Conservation (phyloP, 768 basidiomycete species). For the Sarcodon aspratus region DNA sequence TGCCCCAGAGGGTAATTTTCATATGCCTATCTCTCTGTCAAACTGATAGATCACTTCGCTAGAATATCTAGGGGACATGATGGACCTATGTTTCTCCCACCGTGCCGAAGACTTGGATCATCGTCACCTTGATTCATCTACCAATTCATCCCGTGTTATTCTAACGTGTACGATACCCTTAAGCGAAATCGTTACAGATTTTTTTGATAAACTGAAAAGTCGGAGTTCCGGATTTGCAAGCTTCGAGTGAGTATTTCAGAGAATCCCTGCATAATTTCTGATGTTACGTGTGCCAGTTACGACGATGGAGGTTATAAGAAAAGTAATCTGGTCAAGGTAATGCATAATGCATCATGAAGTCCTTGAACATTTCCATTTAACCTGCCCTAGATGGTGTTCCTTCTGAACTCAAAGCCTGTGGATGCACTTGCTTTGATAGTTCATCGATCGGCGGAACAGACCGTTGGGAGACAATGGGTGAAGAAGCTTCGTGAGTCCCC, state of each 20-base stretch:
- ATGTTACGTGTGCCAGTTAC: conserved; percentile 43
- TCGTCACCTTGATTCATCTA: conserved; percentile 62
- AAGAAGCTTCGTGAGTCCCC: conserved; percentile 73
- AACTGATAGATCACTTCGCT: not conserved
- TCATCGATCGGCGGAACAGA: conserved; percentile 68
- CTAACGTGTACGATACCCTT: conserved; percentile 79
- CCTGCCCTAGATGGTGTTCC: conserved; percentile 65
- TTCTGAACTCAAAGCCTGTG: conserved; percentile 81
- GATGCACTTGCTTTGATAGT: conserved; percentile 92
- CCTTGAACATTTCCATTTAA: not conserved
- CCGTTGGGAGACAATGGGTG: conserved; percentile 74
- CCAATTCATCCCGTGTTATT: conserved; percentile 54
- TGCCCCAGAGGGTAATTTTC: conserved; percentile 68
- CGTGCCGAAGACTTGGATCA: conserved; percentile 80
- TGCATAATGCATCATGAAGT: conserved; percentile 3
- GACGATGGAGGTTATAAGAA: conserved; percentile 85
- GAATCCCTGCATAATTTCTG: conserved; percentile 1
- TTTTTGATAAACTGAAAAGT: conserved; percentile 92
- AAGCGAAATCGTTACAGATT: conserved; percentile 88
- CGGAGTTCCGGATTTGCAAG: conserved; percentile 86
- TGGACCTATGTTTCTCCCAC: conserved; percentile 83
- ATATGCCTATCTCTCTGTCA: not conserved
- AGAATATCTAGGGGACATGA: conserved; percentile 95
- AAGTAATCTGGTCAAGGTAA: conserved; percentile 77
- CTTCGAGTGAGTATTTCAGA: conserved; percentile 57